Evolutionary conservation across 768 basidiomycete species (phyloP).

Genomic region (Clitopilus passeckerianus): DNA sequence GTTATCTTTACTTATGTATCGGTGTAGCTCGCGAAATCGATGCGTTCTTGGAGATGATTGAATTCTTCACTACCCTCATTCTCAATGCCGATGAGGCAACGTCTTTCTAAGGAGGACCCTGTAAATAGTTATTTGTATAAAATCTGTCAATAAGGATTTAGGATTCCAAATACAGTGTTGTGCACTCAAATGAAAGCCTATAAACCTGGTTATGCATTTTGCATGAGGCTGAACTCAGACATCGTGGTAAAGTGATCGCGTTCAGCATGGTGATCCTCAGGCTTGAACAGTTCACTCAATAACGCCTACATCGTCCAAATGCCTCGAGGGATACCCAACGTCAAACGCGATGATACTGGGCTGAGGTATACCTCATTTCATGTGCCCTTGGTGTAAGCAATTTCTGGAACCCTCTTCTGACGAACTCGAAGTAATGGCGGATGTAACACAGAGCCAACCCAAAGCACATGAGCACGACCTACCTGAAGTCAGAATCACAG

Average conservation of each 20-base stretch:
- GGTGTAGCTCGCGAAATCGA: conserved; percentile 41
- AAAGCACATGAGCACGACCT: conserved; percentile 74
- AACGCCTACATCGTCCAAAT: conserved; percentile 30
- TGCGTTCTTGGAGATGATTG: conserved; percentile 56
- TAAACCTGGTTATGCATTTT: too few species aligned
- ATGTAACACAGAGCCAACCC: conserved; percentile 56
- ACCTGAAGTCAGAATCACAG: conserved; percentile 74
- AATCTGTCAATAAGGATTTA: conserved; percentile 4
- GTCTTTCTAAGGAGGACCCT: conserved; percentile 2
- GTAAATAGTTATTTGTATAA: neutral
- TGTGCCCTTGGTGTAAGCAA: conserved; percentile 67
- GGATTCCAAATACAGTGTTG: too few species aligned
- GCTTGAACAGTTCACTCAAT: conserved; percentile 3
- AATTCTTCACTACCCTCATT: conserved; percentile 61
- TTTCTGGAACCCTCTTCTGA: neutral
- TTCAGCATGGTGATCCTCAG: conserved; percentile 10
- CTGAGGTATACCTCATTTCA: conserved; percentile 78
- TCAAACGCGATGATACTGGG: conserved; percentile 76
- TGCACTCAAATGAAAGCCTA: too few species aligned
- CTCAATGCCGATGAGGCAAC: conserved; percentile 62
- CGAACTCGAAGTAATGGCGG: conserved; percentile 4
- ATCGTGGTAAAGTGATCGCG: too few species aligned
- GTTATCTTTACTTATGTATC: conserved; percentile 4
- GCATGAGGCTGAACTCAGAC: too few species aligned
- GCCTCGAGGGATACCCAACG: conserved; percentile 82